Evolutionary conservation across 2,329 filamentous ascomycete species (phyloP).

Genomic region (Blastomyces silverae): DNA sequence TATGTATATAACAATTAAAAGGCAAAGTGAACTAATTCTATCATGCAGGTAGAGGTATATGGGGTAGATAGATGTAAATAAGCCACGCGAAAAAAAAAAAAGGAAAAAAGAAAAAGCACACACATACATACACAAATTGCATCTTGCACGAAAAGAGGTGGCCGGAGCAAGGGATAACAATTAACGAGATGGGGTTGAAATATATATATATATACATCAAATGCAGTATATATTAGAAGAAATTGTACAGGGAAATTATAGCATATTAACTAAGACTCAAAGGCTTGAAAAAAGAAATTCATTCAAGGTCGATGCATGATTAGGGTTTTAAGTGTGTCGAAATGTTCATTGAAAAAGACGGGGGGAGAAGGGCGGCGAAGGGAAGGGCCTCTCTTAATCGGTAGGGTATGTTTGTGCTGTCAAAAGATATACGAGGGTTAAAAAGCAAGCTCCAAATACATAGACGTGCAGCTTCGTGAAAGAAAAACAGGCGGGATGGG

Average conservation of each 20-base stretch:
- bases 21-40: background rate
- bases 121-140: too few relatives aligned
- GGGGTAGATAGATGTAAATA: background rate
- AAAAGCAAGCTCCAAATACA: background rate
- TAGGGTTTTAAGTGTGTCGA: background rate
- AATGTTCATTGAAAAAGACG: background rate
- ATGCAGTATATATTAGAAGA: background rate
- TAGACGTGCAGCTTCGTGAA: background rate
- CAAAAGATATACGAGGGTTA: background rate
- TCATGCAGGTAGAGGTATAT: background rate
- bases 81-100: background rate
- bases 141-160: background rate
- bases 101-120: too few relatives aligned
- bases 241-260: background rate
- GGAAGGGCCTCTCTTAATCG: background rate
- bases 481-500: background rate
- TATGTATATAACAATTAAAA: background rate
- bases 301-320: background rate
- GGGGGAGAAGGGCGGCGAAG: background rate
- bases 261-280: background rate
- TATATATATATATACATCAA: background rate
- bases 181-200: background rate
- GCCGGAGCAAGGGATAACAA: background rate
- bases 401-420: too few relatives aligned
- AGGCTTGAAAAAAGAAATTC: background rate